Evolutionary conservation across 1,284 basidiomycete genomes (phyloP).

Genomic region (Ganoderma boninense): DNA sequence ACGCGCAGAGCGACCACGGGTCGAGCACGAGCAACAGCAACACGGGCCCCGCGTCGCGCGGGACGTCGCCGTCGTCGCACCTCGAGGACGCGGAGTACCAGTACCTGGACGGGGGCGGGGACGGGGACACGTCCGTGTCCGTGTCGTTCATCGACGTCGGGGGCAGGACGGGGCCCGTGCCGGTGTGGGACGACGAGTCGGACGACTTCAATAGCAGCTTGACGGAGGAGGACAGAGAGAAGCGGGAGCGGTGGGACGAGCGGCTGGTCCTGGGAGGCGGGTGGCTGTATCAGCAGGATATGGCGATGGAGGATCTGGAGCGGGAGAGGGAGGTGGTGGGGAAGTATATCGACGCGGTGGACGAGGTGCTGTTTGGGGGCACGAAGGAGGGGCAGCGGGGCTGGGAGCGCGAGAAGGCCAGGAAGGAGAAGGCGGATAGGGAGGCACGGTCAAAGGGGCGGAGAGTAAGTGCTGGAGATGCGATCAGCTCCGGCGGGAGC

Average conservation of each 20-base stretch:
- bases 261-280: conserved; percentile 78
- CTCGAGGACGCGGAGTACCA: conserved; percentile 38
- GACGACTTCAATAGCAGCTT: conserved; percentile 41
- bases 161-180: conserved; percentile 68
- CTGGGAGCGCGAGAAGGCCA: conserved; percentile 59
- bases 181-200: conserved; percentile 80
- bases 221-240: conserved; percentile 60
- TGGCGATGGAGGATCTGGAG: conserved; percentile 60
- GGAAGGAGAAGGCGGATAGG: conserved; percentile 45
- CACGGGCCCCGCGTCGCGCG: conserved; percentile 42
- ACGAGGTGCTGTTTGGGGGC: conserved; percentile 75
- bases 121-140: conserved; percentile 65
- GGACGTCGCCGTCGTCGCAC: conserved; percentile 54
- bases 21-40: conserved; percentile 45
- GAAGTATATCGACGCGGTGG: conserved; percentile 75
- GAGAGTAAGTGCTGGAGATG: conserved; percentile 61
- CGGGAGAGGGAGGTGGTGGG: conserved; percentile 65
- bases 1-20: conserved; percentile 74
- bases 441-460: conserved; percentile 48
- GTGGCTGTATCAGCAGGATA: conserved; percentile 79
- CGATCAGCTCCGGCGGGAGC: conserved; percentile 16
- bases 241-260: conserved; percentile 80
- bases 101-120: conserved; percentile 59
- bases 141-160: conserved; percentile 76
- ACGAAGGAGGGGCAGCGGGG: conserved; percentile 57